A percentile compares a stretch with the other conserved stretches of the same genome.
These are phyloP conservation scores for Epichloe coenophiala DNA, from an alignment of 2,329 filamentous ascomycete species.

Conservation along the genomic window DNA sequence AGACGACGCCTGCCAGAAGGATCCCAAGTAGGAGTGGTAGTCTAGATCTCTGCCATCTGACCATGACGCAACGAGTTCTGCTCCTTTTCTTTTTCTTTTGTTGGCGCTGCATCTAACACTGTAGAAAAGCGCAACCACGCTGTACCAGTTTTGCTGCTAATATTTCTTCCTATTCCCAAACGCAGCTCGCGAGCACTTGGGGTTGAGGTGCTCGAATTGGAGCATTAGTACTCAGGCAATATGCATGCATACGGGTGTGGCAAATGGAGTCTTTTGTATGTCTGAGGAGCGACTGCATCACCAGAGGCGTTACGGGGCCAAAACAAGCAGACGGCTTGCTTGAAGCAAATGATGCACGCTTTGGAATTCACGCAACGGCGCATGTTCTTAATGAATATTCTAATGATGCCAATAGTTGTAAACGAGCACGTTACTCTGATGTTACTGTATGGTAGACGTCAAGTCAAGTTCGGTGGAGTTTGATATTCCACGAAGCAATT, in stretches of 20 bases:
- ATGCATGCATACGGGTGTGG: neutral
- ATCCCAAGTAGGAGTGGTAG: conserved; percentile 17
- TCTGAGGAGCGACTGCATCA: neutral
- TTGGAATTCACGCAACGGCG: neutral
- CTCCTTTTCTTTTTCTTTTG: neutral
- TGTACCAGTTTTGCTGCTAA: neutral
- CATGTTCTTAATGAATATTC: too few species aligned
- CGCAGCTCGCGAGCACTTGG: neutral
- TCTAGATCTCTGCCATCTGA: conserved; percentile 6
- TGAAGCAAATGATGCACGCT: neutral
- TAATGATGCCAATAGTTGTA: too few species aligned
- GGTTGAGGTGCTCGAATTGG: neutral
- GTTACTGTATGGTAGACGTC: too few species aligned
- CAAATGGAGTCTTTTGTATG: neutral
- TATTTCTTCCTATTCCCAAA: neutral
- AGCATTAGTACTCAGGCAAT: neutral
- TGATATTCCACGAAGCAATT: too few species aligned
- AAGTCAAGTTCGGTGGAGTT: too few species aligned
- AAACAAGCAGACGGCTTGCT: neutral
- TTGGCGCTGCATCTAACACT: neutral
- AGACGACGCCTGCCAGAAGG: conserved; percentile 20
- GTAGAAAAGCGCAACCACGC: neutral
- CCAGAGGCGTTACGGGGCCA: neutral
- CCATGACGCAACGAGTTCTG: too few species aligned
- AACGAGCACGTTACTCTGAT: too few species aligned